These are phyloP conservation scores for Podaxis sp. DNA, from an alignment of 768 basidiomycete genomes.

Conservation along the genomic window DNA sequence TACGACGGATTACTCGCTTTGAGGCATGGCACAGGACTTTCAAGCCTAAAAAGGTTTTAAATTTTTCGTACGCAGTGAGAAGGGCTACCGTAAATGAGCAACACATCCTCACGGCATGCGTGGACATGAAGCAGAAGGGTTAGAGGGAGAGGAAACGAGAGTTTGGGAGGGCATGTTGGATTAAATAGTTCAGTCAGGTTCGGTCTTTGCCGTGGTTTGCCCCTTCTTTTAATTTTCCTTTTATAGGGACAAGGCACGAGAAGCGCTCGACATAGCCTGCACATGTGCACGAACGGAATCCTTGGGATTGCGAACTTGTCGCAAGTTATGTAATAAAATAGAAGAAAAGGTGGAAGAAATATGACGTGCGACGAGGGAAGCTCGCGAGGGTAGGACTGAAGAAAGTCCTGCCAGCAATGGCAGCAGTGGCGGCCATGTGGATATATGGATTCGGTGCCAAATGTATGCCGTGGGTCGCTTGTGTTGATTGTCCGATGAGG, in stretches of 20 bases:
- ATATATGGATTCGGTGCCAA: slow-evolving; percentile 30
- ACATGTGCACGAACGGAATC: not conserved
- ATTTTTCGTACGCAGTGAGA: not conserved
- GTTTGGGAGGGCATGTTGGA: slow-evolving; percentile 5
- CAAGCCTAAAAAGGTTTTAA: not conserved
- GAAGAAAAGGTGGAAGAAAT: not conserved
- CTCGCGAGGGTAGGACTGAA: not conserved
- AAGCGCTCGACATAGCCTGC: slow-evolving; percentile 2
- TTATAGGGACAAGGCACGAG: slow-evolving; percentile 24
- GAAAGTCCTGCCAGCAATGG: slow-evolving; percentile 12
- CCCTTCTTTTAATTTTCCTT: slow-evolving; percentile 16
- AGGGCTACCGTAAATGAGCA: not conserved
- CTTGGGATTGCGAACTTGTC: slow-evolving; percentile 22
- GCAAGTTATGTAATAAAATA: slow-evolving; percentile 22
- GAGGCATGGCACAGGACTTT: not conserved
- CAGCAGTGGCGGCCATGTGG: slow-evolving; percentile 19
- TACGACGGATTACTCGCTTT: not conserved
- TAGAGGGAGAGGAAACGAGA: slow-evolving; percentile 4
- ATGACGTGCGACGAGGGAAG: slow-evolving; percentile 2
- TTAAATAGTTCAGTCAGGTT: slow-evolving; percentile 9
- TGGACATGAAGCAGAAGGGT: slow-evolving; percentile 6
- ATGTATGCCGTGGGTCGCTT: slow-evolving; percentile 36
- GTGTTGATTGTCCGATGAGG: slow-evolving; percentile 40
- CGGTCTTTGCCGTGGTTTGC: slow-evolving; percentile 4
- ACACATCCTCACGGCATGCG: slow-evolving; percentile 2